Conservation (phyloP, 108 stramenopile species). For the Skeletonema menzelii region DNA sequence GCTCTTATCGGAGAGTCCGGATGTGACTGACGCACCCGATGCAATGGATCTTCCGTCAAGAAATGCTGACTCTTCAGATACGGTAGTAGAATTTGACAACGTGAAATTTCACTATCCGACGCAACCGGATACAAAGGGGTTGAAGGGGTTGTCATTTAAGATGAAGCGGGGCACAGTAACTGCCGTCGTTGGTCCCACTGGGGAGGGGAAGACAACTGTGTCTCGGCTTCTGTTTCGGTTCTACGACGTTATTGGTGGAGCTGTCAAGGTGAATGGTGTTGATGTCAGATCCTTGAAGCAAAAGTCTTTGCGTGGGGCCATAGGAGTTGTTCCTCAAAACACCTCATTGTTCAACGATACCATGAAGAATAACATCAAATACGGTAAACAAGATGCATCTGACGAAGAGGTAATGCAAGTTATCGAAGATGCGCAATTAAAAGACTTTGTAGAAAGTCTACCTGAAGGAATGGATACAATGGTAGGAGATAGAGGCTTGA, state of each 20-base stretch:
- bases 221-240: conserved; percentile 92
- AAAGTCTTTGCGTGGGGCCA: conserved; percentile 72
- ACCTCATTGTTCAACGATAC: conserved; percentile 95
- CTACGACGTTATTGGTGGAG: conserved; percentile 85
- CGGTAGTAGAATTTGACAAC: conserved; percentile 92
- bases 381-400: conserved; percentile 77
- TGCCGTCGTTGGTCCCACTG: conserved; percentile 95
- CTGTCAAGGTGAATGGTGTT: conserved; percentile 91
- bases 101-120: conserved; percentile 94
- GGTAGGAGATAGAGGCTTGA: conserved; percentile 97
- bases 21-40: conserved; percentile 84
- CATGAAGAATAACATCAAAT: conserved; percentile 84
- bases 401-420: conserved; percentile 75
- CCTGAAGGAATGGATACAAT: conserved; percentile 91
- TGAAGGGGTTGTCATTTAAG: conserved; percentile 89
- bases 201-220: conserved; percentile 93
- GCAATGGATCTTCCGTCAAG: conserved; percentile 56
- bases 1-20: conserved; percentile 89
- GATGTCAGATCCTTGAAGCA: conserved; percentile 88
- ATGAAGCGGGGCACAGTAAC: conserved; percentile 94
- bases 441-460: conserved; percentile 78
- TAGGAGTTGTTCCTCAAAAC: conserved; percentile 96
- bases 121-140: conserved; percentile 74
- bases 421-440: conserved; percentile 73
- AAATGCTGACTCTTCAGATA: conserved; percentile 65